These are phyloP conservation scores for Sphagnum magellanicum DNA, from an alignment of 228 moss, liverwort and hornwort genomes.

Conservation along the genomic window DNA sequence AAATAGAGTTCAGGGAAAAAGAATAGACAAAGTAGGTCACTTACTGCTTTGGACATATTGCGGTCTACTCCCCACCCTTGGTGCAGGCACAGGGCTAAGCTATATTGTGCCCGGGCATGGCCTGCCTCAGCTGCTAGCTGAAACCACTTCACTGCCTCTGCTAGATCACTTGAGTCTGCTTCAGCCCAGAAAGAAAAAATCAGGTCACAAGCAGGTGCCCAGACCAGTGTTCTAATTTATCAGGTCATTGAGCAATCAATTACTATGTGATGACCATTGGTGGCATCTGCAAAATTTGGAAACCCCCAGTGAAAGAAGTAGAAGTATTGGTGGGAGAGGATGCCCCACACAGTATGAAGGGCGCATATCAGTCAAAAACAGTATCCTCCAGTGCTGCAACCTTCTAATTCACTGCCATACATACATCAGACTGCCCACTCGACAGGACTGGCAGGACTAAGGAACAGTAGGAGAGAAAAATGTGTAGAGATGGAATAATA, in stretches of 20 bases:
- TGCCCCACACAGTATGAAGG: no score
- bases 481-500: constrained; percentile 5
- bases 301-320: no score
- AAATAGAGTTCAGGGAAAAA: not conserved
- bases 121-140: constrained; percentile 49
- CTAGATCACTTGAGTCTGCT: constrained; percentile 41
- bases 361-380: no score
- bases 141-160: constrained; percentile 72
- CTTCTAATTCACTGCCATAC: no score
- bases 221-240: not conserved
- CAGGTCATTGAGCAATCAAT: not conserved
- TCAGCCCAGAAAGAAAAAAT: constrained; percentile 6
- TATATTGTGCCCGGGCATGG: constrained; percentile 74
- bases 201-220: not conserved
- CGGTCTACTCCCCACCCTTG: constrained; percentile 67
- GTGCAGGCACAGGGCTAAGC: constrained; percentile 69
- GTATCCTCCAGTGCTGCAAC: no score
- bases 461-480: not conserved
- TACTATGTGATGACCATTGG: no score
- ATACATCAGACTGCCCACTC: no score
- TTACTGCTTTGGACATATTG: constrained; percentile 53
- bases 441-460: no score
- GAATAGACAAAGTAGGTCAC: constrained; percentile 7
- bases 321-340: no score
- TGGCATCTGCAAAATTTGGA: no score